Conservation (phyloP, 371 early-diverging fungal genomes). For the Mortierella sp. region DNA sequence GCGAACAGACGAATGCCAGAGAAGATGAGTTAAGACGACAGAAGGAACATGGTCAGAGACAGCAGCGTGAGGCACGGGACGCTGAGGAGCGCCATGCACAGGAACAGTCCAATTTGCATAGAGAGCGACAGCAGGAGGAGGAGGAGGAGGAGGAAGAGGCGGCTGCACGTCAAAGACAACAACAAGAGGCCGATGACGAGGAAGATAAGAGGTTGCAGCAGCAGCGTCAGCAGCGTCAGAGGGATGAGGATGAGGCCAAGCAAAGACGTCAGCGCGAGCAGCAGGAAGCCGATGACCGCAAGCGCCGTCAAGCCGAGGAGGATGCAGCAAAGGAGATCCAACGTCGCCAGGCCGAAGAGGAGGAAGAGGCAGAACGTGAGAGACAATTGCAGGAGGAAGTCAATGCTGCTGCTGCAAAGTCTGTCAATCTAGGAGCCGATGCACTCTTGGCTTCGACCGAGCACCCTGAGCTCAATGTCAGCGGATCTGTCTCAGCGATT, state of each 20-base stretch:
- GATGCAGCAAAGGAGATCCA: constrained; percentile 63
- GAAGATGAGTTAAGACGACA: constrained; percentile 50
- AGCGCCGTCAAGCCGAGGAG: constrained; percentile 33
- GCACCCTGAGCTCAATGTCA: constrained; percentile 52
- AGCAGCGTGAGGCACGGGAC: constrained; percentile 34
- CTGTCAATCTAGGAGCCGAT: constrained; percentile 34
- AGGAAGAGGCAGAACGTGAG: constrained; percentile 38
- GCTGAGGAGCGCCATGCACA: constrained; percentile 41
- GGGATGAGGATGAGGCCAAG: constrained; percentile 32
- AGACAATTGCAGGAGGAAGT: constrained; percentile 52
- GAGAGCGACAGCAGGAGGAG: constrained; percentile 29
- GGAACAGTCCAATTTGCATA: constrained; percentile 22
- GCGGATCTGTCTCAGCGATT: constrained; percentile 67
- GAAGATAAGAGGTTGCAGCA: constrained; percentile 26
- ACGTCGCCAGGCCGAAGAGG: constrained; percentile 55
- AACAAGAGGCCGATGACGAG: constrained; percentile 58
- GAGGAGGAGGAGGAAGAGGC: constrained; percentile 36
- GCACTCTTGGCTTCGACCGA: constrained; percentile 29
- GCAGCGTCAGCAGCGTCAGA: constrained; percentile 18
- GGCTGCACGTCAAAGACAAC: background rate
- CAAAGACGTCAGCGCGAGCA: constrained; percentile 44
- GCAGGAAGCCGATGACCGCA: constrained; percentile 41
- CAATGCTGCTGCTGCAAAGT: constrained; percentile 42
- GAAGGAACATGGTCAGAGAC: constrained; percentile 30
- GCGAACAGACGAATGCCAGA: constrained; percentile 37